phyloP scores from a whole-genome alignment of 148 eudicot genomes.

The Silene uniflora region DNA sequence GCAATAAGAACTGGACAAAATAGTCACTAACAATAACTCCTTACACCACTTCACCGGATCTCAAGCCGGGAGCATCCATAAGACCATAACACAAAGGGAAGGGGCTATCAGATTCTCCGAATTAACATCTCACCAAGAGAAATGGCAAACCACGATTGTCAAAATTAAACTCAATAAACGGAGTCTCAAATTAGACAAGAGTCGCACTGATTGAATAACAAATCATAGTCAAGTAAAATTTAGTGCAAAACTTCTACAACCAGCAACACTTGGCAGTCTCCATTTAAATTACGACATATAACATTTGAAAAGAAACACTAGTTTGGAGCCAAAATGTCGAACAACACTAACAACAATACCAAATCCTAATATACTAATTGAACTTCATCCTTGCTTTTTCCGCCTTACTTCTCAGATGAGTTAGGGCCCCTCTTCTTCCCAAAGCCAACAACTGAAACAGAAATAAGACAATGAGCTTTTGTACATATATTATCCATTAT shows the following conservation, averaged over 20 bases:
- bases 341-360: background rate
- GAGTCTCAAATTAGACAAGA: background rate
- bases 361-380: background rate
- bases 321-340: background rate
- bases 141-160: background rate
- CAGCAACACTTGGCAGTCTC: background rate
- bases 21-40: no score
- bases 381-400: background rate
- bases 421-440: slow-evolving; percentile 81
- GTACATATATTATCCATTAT: no score
- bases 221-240: background rate
- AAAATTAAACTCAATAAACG: background rate
- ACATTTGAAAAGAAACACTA: background rate
- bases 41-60: no score
- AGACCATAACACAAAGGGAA: no score
- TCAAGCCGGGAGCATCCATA: no score
- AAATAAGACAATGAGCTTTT: background rate
- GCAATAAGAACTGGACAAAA: no score
- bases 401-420: slow-evolving; percentile 64
- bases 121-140: no score
- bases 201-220: background rate
- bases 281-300: background rate
- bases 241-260: background rate
- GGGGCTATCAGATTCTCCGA: no score
- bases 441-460: slow-evolving; percentile 53